Evolutionary conservation across 495 filamentous ascomycete genomes (phyloP), one percentile per base, ranked within the genome.

Genomic region (Parachaetomium inaequale): DNA sequence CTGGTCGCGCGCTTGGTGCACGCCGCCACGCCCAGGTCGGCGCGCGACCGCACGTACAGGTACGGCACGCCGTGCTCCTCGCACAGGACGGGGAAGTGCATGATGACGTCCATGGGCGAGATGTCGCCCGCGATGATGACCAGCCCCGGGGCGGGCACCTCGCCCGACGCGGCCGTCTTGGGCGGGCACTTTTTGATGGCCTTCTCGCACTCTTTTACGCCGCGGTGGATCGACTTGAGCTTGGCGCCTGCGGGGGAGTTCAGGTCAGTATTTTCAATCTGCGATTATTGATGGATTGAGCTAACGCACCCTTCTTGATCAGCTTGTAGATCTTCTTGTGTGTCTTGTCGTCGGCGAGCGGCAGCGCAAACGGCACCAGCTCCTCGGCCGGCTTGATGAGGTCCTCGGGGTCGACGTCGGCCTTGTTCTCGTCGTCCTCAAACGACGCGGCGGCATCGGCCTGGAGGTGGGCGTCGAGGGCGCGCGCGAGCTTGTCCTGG

Each of bases 151-250:
- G 86, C 84, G 21, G 81, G 69, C 14, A 80, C 64, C 68, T 79
- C 71, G 58, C 77, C 67, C 23, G 80, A 79, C 23, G 78, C 75
- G 54, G 84, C 81, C 63, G 82, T 77, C 58, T 70, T 70, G 77
- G 84, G 75, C 58, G 90, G 82, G 6, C 89, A 89, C 79, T 96
- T 96, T 75, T 93, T 90, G 68, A 99, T 88, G 23, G 91, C 85
- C 81, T 99, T 99, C 78, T 96, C 91, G 72, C 94, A 91, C 79
- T 99, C 94, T 78, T 98, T 98, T 45, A 98, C 93, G 76, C 94
- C 94, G 70, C 95, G 93, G 78, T 93, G 92, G 75, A 99, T 88
- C 61, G 88, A 86, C 78, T 92, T 94, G 78, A 89, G 84, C 78
- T 95, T 96, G 62, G 92, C 90, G 55, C 91, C 93, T 98, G 73